A percentile compares a stretch with the other conserved stretches of the same genome.
These are phyloP conservation scores for Vitis riparia DNA, from an alignment of 164 flowering plant genomes.

Conservation along the genomic window DNA sequence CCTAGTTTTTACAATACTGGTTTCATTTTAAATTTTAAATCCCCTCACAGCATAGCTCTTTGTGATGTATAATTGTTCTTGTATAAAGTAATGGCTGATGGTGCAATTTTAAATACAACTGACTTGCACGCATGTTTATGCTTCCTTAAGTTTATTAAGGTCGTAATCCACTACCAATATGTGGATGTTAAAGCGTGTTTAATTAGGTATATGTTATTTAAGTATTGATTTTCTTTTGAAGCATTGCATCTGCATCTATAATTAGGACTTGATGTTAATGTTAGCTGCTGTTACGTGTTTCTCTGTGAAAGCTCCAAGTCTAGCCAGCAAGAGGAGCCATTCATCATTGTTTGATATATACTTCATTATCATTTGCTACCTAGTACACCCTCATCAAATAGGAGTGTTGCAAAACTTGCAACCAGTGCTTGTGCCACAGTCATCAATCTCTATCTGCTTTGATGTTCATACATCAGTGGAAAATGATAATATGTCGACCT, in stretches of 20 bases:
- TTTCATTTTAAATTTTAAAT: not conserved
- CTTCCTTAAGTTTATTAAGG: conserved; percentile 20
- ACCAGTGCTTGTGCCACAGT: conserved; percentile 14
- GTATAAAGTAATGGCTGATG: conserved; percentile 19
- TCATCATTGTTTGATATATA: not conserved
- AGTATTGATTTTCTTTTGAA: conserved; percentile 2
- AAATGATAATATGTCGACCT: too few species aligned
- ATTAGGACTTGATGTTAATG: not conserved
- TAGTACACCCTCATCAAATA: conserved; percentile 6
- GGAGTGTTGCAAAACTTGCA: conserved; percentile 13
- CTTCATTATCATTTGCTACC: conserved; percentile 6
- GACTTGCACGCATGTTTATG: conserved; percentile 27
- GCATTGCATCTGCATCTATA: conserved; percentile 1
- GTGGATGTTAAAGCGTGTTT: conserved; percentile 20
- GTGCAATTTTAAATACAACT: conserved; percentile 15
- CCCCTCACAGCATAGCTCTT: conserved; percentile 8
- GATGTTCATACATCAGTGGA: not conserved
- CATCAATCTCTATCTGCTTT: conserved; percentile 12
- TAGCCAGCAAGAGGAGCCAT: not conserved
- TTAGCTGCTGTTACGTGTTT: not conserved
- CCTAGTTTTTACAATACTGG: not conserved
- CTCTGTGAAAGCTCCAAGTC: not conserved
- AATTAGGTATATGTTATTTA: not conserved
- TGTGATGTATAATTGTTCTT: conserved; percentile 1
- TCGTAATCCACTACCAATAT: conserved; percentile 39